These are phyloP conservation scores for Berberis vulgaris DNA, from an alignment of 164 flowering plant genomes.

Conservation along the genomic window DNA sequence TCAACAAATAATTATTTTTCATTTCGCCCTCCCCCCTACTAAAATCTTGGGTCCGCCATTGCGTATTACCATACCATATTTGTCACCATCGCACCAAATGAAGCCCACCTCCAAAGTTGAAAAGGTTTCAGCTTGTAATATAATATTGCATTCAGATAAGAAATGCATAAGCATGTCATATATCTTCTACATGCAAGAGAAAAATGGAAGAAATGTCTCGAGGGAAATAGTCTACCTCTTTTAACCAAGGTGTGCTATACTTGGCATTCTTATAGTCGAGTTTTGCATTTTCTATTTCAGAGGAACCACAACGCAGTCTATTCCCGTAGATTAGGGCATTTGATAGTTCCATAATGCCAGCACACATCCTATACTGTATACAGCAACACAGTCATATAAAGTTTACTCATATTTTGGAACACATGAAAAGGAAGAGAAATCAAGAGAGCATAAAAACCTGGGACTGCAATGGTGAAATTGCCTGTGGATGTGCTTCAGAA, in stretches of 20 bases:
- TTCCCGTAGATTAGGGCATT: slow-evolving; percentile 86
- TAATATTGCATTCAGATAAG: background rate
- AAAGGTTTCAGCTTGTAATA: background rate
- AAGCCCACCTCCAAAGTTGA: background rate
- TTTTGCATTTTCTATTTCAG: slow-evolving; percentile 62
- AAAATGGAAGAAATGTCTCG: background rate
- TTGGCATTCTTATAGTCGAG: slow-evolving; percentile 34
- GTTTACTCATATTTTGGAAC: background rate
- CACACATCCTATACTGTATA: slow-evolving; percentile 92
- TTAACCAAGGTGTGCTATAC: slow-evolving; percentile 50
- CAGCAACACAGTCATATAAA: slow-evolving; percentile 5
- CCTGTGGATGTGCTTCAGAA: slow-evolving; percentile 97
- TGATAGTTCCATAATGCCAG: slow-evolving; percentile 81
- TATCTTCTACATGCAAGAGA: background rate
- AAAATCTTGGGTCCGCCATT: too few species aligned
- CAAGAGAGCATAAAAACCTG: slow-evolving; percentile 43
- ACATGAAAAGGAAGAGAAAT: background rate
- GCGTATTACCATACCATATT: background rate
- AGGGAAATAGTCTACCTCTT: slow-evolving; percentile 33
- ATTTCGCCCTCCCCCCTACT: too few species aligned
- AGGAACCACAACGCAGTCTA: slow-evolving; percentile 87
- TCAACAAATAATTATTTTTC: too few species aligned
- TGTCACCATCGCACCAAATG: background rate
- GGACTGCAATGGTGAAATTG: slow-evolving; percentile 84
- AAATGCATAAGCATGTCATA: background rate